A percentile compares a stretch with the other conserved stretches of the same genome.
Conservation (phyloP, 1,284 basidiomycete species). For the Entoloma clypeatum region DNA sequence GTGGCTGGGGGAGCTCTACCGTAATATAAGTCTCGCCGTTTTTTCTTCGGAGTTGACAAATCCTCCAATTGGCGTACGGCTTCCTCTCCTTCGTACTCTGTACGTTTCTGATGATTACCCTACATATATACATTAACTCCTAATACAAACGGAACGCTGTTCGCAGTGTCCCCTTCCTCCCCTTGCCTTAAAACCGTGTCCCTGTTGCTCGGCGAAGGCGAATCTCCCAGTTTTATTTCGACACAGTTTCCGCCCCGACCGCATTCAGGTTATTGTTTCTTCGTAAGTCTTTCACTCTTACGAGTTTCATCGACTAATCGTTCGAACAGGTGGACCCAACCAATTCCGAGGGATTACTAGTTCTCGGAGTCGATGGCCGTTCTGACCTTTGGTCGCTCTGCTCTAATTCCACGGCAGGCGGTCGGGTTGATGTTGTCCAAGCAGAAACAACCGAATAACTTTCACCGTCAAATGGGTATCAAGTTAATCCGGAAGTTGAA, state of each 20-base stretch:
- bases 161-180: slow-evolving; percentile 10
- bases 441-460: background rate
- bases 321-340: slow-evolving; percentile 8
- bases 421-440: slow-evolving; percentile 16
- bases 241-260: slow-evolving; percentile 12
- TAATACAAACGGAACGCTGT: slow-evolving; percentile 7
- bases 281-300: slow-evolving; percentile 7
- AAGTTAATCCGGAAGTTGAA: too few relatives aligned
- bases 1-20: too few relatives aligned
- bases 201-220: slow-evolving; percentile 10
- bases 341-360: slow-evolving; percentile 3
- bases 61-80: too few relatives aligned
- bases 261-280: slow-evolving; percentile 12
- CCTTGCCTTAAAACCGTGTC: slow-evolving; percentile 14
- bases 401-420: slow-evolving; percentile 14
- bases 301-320: background rate
- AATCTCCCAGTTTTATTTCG: slow-evolving; percentile 16
- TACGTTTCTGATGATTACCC: too few relatives aligned
- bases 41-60: too few relatives aligned
- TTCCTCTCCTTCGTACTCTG: too few relatives aligned
- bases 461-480: too few relatives aligned
- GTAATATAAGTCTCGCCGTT: too few relatives aligned
- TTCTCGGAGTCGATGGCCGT: slow-evolving; percentile 7
- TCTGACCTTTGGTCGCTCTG: slow-evolving; percentile 15
- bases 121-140: too few relatives aligned